Percentiles rank a stretch among this genome's conserved stretches.
These are phyloP conservation scores for Aspergillus thermomutatus DNA, from an alignment of 2,329 filamentous ascomycete genomes.

Conservation along the genomic window DNA sequence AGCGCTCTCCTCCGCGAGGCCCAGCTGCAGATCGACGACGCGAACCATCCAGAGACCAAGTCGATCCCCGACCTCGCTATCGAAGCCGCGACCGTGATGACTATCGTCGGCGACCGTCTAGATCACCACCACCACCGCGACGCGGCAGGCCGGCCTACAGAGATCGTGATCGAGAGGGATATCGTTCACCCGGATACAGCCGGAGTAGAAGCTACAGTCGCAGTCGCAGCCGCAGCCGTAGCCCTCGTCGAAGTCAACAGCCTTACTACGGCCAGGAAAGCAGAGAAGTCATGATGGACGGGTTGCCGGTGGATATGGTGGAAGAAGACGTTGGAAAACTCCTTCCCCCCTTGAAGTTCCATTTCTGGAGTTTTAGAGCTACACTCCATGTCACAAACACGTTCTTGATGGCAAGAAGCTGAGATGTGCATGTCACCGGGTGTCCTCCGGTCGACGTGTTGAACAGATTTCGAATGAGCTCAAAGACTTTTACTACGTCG, in stretches of 20 bases:
- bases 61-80: conserved; percentile 27
- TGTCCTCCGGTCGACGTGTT: conserved; percentile 29
- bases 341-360: conserved; percentile 24
- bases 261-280: conserved; percentile 43
- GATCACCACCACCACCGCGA: conserved; percentile 36
- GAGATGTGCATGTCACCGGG: conserved; percentile 38
- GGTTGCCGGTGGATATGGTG: conserved; percentile 46
- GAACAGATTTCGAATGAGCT: conserved; percentile 57
- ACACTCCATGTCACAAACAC: conserved; percentile 14
- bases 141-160: conserved; percentile 37
- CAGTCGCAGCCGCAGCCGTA: conserved; percentile 36
- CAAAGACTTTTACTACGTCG: conserved; percentile 48
- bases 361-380: conserved; percentile 12
- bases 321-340: conserved; percentile 50
- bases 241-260: conserved; percentile 35
- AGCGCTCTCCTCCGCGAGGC: conserved; percentile 34
- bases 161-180: conserved; percentile 47
- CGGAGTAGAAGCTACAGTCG: conserved; percentile 34
- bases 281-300: conserved; percentile 50
- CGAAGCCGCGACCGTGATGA: conserved; percentile 35
- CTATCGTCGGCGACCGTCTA: conserved; percentile 29
- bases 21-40: conserved; percentile 35
- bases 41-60: conserved; percentile 31
- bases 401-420: conserved; percentile 34
- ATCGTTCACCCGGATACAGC: conserved; percentile 41